Evolutionary conservation across 2,329 filamentous ascomycete species (phyloP), one percentile per base, ranked within the genome.

Genomic region (Septoria petroselini): DNA sequence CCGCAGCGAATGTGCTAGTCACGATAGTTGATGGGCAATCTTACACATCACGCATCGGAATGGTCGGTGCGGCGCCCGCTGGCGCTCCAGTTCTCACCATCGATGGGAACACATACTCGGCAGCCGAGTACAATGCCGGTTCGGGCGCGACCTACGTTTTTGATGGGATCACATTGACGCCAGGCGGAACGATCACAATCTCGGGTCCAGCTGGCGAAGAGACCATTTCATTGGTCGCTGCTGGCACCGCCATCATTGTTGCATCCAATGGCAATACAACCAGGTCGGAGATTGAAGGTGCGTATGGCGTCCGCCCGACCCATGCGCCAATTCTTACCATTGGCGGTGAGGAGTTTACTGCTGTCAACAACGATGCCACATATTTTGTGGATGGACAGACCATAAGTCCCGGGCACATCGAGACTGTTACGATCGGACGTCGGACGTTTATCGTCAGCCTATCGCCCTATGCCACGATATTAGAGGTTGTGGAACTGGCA

Each of bases 331-430:
- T 67, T 30, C 57, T 68, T 31, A 67, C 64, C 4, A 59, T 69
- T 23, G 62, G 58, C 7, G 60, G 57, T 7, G 42, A 62, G 27
- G 62, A 52, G 2, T 68, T 64, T 55, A 63, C 54, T 7, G 62
- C 66, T 7, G 47, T 64, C 35, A 62, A 61, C 43, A 57, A 55
- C 21, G 58, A 58, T 8, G 57, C 63, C 2, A 65, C 65, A 1
- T 75, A 73, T 35, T 50, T 72, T 8, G 59, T 74, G 11, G 62
- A 62, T 17, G 71, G 67, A 7, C 63, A 71, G 33, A 72, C 70
- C 1, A 62, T 74, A 1, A 57, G 59, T 1, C 65, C 70, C 6
- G 69, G 68, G 7, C 64, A 66, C 6, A 52, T 50, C 6, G 61
- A 62, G 19, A 65, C 62, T 7, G 60, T 62, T 9, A 60, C 55